These are phyloP conservation scores for Xylaria flabelliformis DNA, from an alignment of 495 filamentous ascomycete species.

Conservation along the genomic window DNA sequence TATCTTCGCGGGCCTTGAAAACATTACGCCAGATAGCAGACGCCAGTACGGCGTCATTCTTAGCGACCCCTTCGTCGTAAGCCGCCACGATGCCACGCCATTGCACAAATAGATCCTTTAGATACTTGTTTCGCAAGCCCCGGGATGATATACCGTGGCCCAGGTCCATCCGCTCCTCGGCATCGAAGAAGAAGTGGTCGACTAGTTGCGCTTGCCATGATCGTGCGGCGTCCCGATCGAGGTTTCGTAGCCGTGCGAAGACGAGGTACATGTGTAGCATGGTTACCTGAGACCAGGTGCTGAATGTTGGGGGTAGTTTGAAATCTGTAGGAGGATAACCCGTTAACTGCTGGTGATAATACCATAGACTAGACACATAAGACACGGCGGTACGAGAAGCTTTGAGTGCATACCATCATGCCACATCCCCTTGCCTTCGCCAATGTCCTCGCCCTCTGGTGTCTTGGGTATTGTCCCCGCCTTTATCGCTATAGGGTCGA, in stretches of 20 bases:
- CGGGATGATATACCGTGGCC: constrained; percentile 70
- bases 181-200: constrained; percentile 92
- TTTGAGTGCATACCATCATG: constrained; percentile 67
- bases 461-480: constrained; percentile 66
- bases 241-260: constrained; percentile 80
- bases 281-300: constrained; percentile 92
- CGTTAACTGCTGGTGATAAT: constrained; percentile 27
- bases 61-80: constrained; percentile 86
- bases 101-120: constrained; percentile 90
- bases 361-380: not conserved
- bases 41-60: constrained; percentile 84
- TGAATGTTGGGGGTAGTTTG: constrained; percentile 81
- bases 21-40: constrained; percentile 93
- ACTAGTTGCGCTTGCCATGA: constrained; percentile 60
- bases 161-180: constrained; percentile 82
- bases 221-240: constrained; percentile 61
- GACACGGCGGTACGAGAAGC: constrained; percentile 16
- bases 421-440: constrained; percentile 80
- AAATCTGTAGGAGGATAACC: constrained; percentile 46
- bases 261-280: constrained; percentile 96
- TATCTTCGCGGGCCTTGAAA: constrained; percentile 74
- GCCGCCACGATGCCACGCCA: constrained; percentile 84
- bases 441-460: constrained; percentile 77
- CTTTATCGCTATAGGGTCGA: constrained; percentile 63
- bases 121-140: constrained; percentile 76